These are phyloP conservation scores for Rhodocollybia butyracea DNA, from an alignment of 768 basidiomycete species.

Conservation along the genomic window DNA sequence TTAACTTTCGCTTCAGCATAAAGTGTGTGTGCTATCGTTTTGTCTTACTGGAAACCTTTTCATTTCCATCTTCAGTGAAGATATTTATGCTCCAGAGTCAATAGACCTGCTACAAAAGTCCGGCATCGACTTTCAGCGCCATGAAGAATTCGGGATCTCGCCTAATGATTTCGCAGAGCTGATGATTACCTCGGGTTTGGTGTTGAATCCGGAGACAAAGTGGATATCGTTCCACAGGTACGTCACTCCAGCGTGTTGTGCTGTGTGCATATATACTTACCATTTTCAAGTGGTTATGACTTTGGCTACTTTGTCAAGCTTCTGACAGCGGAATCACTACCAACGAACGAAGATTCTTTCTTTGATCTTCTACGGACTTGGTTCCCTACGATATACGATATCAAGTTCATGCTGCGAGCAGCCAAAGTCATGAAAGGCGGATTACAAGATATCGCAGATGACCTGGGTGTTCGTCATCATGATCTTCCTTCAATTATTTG, in stretches of 20 bases:
- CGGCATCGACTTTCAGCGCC: slow-evolving; percentile 92
- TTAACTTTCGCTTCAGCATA: slow-evolving; percentile 94
- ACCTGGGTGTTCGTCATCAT: slow-evolving; percentile 78
- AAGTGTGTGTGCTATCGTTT: slow-evolving; percentile 50
- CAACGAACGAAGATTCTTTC: slow-evolving; percentile 85
- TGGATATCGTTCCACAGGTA: slow-evolving; percentile 99
- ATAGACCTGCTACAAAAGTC: slow-evolving; percentile 93
- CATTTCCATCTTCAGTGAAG: slow-evolving; percentile 58
- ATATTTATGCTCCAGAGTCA: slow-evolving; percentile 98
- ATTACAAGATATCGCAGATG: slow-evolving; percentile 93
- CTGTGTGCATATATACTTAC: slow-evolving; percentile 5
- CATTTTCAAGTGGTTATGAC: slow-evolving; percentile 81
- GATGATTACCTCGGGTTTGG: slow-evolving; percentile 94
- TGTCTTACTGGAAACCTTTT: slow-evolving; percentile 8
- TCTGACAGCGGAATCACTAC: slow-evolving; percentile 80
- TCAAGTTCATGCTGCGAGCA: slow-evolving; percentile 93
- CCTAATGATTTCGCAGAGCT: slow-evolving; percentile 96
- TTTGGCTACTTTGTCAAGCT: slow-evolving; percentile 98
- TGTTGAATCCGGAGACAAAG: slow-evolving; percentile 81
- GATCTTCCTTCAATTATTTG: not conserved
- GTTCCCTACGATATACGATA: slow-evolving; percentile 97
- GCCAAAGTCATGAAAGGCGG: slow-evolving; percentile 86
- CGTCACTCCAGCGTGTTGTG: slow-evolving; percentile 19
- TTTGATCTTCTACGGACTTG: slow-evolving; percentile 84
- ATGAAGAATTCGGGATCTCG: slow-evolving; percentile 87